Evolutionary conservation across 768 basidiomycete genomes (phyloP), one percentile per base, ranked within the genome.

Genomic region (Fibroporia radiculosa): DNA sequence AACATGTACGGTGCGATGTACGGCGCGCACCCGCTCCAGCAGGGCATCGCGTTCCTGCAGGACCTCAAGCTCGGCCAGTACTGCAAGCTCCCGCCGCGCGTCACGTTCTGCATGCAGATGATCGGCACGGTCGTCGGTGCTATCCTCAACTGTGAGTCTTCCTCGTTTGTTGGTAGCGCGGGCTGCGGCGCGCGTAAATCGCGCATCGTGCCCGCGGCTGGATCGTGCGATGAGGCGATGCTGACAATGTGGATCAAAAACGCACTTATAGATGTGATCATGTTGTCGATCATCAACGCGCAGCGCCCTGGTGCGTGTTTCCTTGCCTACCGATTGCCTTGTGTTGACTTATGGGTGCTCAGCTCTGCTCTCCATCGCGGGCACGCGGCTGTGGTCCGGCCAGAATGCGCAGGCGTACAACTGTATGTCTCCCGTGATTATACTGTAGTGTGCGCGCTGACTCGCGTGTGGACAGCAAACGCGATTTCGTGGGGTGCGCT

Each of bases 401-500:
- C 74, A 75, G 54, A 73, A 75, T 55, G 68, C 71, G 27, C 60
- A 73, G 67, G 53, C 56, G 7, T 76, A 73, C 56, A 77, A 77
- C 60, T 71, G 67, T 49, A 66, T 71, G 50, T 42, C 3, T 39
- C 38, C 7, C 12, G 5, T 12, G 2, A 3, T 4, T 5, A 26
- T 26, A 14, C 2, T 7, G 7, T 14, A n/a, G 18, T 0, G 12
- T 16, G 10, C 8, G 7, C 14, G 14, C 12, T 6, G 29, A 13
- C 19, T 22, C 11, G 4, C 35, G 11, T 7, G 5, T 10, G 10
- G n/a, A 8, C 13, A 51, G 50, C 50, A 13, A 58, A 61, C 51
- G 77, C 77, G 6, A 67, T 78, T 22, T 66, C 78, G 3, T 80
- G 77, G 75, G 77, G 78, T 47, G 78, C 73, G 4, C 67, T 79